phyloP scores from a whole-genome alignment of 2,329 filamentous ascomycete genomes.

The Xylariaceae sp. region DNA sequence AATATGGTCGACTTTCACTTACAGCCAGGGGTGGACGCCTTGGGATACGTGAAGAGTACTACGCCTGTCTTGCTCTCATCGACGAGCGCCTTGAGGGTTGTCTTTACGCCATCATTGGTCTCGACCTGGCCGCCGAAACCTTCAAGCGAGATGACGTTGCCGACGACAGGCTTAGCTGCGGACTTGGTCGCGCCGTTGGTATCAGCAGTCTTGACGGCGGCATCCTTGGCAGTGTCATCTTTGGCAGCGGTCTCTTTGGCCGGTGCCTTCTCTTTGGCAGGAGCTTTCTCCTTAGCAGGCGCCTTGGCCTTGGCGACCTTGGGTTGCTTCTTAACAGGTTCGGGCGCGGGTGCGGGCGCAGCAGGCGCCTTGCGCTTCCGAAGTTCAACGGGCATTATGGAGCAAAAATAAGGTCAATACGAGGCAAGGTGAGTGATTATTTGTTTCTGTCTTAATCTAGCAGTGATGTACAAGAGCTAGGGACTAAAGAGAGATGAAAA shows the following conservation, averaged over 20 bases:
- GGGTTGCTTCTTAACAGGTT: slow-evolving; percentile 39
- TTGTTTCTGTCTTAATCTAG: slow-evolving; percentile 3
- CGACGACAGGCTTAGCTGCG: slow-evolving; percentile 44
- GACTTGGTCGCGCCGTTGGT: slow-evolving; percentile 25
- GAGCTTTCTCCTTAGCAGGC: slow-evolving; percentile 35
- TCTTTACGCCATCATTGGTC: slow-evolving; percentile 77
- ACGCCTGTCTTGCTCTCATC: slow-evolving; percentile 80
- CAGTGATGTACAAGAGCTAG: background rate
- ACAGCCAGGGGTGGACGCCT: slow-evolving; percentile 92
- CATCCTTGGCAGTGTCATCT: too few species aligned
- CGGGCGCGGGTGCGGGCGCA: slow-evolving; percentile 36
- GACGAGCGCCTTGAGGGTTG: slow-evolving; percentile 72
- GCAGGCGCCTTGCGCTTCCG: slow-evolving; percentile 43
- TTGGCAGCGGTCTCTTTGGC: slow-evolving; percentile 13
- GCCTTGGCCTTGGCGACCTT: slow-evolving; percentile 37
- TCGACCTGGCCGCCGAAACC: slow-evolving; percentile 68
- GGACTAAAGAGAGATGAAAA: background rate
- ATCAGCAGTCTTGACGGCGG: too few species aligned
- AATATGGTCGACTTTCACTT: slow-evolving; percentile 39
- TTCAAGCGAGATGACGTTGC: slow-evolving; percentile 52
- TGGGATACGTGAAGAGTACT: slow-evolving; percentile 92
- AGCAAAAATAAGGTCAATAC: slow-evolving; percentile 3
- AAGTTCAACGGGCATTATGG: slow-evolving; percentile 39
- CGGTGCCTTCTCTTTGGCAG: slow-evolving; percentile 26
- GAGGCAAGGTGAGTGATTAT: background rate